Percentiles rank a stretch among this genome's conserved stretches.
phyloP scores from a whole-genome alignment of 1,284 basidiomycete species.

The Veloporphyrellus conicus region DNA sequence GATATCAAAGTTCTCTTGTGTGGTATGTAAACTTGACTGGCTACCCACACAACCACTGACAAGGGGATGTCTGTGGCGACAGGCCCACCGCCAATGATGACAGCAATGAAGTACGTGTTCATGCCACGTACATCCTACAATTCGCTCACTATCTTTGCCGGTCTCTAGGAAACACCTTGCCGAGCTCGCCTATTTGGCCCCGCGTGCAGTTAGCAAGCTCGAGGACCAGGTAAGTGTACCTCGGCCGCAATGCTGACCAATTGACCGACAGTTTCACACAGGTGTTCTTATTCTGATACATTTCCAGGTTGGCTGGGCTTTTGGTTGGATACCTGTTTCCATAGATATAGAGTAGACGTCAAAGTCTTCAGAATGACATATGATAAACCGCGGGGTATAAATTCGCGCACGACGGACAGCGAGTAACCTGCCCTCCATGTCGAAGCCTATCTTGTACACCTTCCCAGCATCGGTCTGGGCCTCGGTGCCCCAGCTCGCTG shows the following conservation, averaged over 20 bases:
- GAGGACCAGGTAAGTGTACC: constrained; percentile 69
- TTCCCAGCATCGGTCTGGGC: constrained; percentile 48
- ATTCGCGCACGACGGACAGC: neutral
- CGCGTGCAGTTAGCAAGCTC: constrained; percentile 89
- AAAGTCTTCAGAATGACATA: constrained; percentile 6
- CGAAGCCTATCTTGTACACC: constrained; percentile 37
- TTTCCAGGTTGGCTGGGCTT: neutral
- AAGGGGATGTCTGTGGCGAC: constrained; percentile 3
- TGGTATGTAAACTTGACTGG: constrained; percentile 45
- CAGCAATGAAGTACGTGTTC: constrained; percentile 84
- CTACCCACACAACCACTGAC: neutral
- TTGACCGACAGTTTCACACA: constrained; percentile 21
- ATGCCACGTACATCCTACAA: neutral
- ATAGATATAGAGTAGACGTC: constrained; percentile 3
- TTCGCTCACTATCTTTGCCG: neutral
- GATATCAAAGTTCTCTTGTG: constrained; percentile 85
- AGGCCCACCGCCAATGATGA: constrained; percentile 95
- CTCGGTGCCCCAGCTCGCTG: constrained; percentile 46
- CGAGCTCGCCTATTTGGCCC: constrained; percentile 82
- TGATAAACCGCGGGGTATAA: neutral
- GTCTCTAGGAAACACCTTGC: constrained; percentile 75
- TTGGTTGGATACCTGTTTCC: constrained; percentile 9
- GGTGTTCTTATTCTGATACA: constrained; percentile 71
- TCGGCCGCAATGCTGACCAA: neutral
- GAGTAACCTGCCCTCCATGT: constrained; percentile 14